phyloP scores from a whole-genome alignment of 495 filamentous ascomycete species.

The Annulohypoxylon maeteangense region DNA sequence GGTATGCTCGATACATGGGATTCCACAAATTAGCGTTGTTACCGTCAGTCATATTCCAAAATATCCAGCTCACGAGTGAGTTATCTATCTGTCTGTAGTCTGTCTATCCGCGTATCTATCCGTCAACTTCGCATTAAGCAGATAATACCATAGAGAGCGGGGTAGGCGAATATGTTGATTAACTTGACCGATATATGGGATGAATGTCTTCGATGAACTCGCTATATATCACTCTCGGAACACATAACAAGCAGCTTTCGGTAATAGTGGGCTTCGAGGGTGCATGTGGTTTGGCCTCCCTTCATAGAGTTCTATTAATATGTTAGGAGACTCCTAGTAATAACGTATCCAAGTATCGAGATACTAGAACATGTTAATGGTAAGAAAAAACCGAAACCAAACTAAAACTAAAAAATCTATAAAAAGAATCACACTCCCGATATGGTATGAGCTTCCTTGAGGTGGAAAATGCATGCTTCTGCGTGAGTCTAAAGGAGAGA shows the following conservation, averaged over 20 bases:
- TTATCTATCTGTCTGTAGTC: conserved; percentile 12
- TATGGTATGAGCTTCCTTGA: neutral
- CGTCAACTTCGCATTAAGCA: conserved; percentile 37
- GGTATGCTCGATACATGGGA: neutral
- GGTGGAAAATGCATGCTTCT: neutral
- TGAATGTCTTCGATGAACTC: neutral
- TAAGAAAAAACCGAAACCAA: no score
- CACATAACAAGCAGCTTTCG: neutral
- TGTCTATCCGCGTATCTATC: no score
- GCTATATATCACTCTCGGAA: neutral
- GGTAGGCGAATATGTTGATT: conserved; percentile 21
- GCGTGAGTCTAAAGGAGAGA: neutral
- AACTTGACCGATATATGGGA: conserved; percentile 9
- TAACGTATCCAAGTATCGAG: neutral
- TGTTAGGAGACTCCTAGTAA: neutral
- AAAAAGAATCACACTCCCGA: neutral
- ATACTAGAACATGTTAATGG: neutral
- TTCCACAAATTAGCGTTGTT: neutral
- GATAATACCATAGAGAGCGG: conserved; percentile 33
- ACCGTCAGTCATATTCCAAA: neutral
- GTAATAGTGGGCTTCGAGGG: neutral
- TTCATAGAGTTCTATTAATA: neutral
- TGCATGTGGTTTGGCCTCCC: neutral
- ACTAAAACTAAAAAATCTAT: no score
- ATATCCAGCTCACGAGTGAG: neutral